These are phyloP conservation scores for Botryotinia narcissicola DNA, from an alignment of 2,329 filamentous ascomycete genomes.

Conservation along the genomic window DNA sequence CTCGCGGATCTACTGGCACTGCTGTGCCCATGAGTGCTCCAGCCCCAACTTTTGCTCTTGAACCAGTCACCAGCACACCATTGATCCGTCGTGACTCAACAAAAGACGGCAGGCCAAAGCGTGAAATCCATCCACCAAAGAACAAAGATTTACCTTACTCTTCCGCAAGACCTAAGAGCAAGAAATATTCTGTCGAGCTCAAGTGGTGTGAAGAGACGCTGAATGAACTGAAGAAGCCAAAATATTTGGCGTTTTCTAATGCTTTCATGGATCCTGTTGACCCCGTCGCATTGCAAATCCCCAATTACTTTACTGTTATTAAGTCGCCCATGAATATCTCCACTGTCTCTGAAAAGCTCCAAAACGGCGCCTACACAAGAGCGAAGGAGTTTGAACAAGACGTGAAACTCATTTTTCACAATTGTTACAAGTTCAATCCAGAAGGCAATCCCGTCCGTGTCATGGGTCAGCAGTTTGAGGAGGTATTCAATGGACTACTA, in stretches of 20 bases:
- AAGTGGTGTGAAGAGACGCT: constrained; percentile 85
- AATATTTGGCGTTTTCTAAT: constrained; percentile 64
- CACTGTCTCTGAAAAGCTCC: constrained; percentile 77
- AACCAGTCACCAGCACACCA: constrained; percentile 69
- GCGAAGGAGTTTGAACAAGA: constrained; percentile 85
- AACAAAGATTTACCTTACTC: constrained; percentile 88
- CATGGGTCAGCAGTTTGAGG: constrained; percentile 70
- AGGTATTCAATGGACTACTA: constrained; percentile 74
- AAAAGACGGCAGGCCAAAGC: constrained; percentile 78
- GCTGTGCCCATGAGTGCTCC: constrained; percentile 40
- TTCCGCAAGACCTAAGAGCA: constrained; percentile 78
- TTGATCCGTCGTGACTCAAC: constrained; percentile 83
- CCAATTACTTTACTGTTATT: constrained; percentile 87
- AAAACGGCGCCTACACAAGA: constrained; percentile 73
- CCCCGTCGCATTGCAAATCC: constrained; percentile 89
- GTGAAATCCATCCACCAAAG: constrained; percentile 88
- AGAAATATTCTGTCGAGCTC: constrained; percentile 85
- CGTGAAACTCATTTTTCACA: constrained; percentile 77
- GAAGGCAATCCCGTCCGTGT: constrained; percentile 69
- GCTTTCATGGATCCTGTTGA: constrained; percentile 86
- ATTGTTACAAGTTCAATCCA: constrained; percentile 93
- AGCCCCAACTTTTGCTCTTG: constrained; percentile 67
- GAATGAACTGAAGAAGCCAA: constrained; percentile 71
- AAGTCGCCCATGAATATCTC: constrained; percentile 95
- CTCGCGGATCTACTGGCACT: constrained; percentile 33